Conservation (phyloP, 768 basidiomycete genomes). For the Pholiota microspora region DNA sequence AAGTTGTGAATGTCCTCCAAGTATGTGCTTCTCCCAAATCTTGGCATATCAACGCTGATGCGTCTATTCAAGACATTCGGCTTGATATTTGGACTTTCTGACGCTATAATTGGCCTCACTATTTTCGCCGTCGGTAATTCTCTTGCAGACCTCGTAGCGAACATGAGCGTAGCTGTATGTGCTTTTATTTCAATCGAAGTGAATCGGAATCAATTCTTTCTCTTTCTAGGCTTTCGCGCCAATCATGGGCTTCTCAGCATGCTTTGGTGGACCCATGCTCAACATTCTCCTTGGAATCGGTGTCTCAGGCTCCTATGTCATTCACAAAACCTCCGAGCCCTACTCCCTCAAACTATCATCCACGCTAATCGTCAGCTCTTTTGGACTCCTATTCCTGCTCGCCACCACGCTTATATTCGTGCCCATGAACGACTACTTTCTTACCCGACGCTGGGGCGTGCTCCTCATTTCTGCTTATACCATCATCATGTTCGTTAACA, state of each 20-base stretch:
- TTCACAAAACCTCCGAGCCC: constrained; percentile 56
- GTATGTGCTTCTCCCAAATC: constrained; percentile 36
- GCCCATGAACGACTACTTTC: constrained; percentile 78
- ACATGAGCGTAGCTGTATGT: constrained; percentile 87
- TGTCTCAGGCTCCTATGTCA: constrained; percentile 86
- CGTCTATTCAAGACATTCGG: constrained; percentile 74
- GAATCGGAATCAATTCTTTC: background rate
- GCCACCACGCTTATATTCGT: constrained; percentile 77
- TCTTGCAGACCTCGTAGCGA: constrained; percentile 94
- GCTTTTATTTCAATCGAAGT: background rate
- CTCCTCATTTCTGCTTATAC: constrained; percentile 74
- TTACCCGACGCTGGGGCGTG: constrained; percentile 81
- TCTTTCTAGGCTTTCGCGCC: constrained; percentile 70
- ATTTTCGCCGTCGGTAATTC: constrained; percentile 98
- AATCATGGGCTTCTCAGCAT: constrained; percentile 94
- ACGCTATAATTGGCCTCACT: constrained; percentile 95
- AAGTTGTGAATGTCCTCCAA: constrained; percentile 88
- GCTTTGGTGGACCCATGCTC: constrained; percentile 91
- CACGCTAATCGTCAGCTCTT: constrained; percentile 80
- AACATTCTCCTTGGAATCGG: constrained; percentile 92
- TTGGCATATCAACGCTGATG: background rate
- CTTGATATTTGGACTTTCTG: constrained; percentile 90
- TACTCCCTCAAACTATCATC: constrained; percentile 77
- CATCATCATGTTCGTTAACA: constrained; percentile 73
- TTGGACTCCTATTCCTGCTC: constrained; percentile 79